phyloP scores from a whole-genome alignment of 768 basidiomycete genomes.

The Suillus lakei region DNA sequence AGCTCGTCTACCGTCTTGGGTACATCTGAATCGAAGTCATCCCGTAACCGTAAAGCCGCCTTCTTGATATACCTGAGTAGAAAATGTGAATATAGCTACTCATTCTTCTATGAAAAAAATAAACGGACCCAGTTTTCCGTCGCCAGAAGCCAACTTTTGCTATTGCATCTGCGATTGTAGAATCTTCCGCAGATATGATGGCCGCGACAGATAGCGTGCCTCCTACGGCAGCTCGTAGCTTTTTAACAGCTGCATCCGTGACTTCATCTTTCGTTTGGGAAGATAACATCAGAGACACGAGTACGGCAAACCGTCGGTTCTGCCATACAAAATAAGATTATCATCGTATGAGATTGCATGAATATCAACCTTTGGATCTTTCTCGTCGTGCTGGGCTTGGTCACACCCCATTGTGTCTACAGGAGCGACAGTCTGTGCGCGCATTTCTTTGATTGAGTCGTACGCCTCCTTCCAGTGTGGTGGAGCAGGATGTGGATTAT shows the following conservation, averaged over 20 bases:
- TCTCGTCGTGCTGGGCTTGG: conserved; percentile 64
- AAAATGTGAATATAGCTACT: not conserved
- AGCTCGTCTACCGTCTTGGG: conserved; percentile 89
- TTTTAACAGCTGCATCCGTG: conserved; percentile 77
- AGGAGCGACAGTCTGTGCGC: conserved; percentile 72
- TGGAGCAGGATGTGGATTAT: conserved; percentile 70
- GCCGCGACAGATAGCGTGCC: conserved; percentile 80
- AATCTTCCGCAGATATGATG: conserved; percentile 64
- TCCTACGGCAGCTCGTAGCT: conserved; percentile 73
- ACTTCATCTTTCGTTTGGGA: conserved; percentile 96
- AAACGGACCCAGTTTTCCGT: conserved; percentile 75
- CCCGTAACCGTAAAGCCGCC: conserved; percentile 68
- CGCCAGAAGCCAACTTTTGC: conserved; percentile 94
- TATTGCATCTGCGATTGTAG: conserved; percentile 74
- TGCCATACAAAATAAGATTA: conserved; percentile 32
- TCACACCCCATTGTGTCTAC: conserved; percentile 95
- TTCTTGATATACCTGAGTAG: conserved; percentile 69
- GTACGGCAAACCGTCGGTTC: conserved; percentile 82
- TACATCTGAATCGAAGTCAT: conserved; percentile 81
- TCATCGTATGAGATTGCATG: not conserved
- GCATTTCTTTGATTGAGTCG: conserved; percentile 76
- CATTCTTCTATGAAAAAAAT: not conserved
- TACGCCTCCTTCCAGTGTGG: conserved; percentile 71
- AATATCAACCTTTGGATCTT: conserved; percentile 63
- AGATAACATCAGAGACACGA: conserved; percentile 93